Conservation (phyloP, 2,329 filamentous ascomycete species). For the Eutypa lata region DNA sequence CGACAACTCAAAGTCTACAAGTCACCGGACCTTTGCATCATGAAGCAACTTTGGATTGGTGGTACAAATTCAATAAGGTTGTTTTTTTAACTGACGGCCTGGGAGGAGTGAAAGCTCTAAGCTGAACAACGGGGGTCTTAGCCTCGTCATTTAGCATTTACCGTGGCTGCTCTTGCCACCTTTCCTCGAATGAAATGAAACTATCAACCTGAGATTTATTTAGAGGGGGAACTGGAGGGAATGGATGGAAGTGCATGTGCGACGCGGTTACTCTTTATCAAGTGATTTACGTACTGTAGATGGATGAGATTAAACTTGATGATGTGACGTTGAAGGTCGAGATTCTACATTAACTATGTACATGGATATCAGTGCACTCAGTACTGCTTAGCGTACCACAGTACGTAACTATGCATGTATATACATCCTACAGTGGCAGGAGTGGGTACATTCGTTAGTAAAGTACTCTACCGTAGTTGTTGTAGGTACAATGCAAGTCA, state of each 20-base stretch:
- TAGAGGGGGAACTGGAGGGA: too few species aligned
- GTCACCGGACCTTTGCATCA: neutral
- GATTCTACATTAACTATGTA: neutral
- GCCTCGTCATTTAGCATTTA: neutral
- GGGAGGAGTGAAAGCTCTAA: neutral
- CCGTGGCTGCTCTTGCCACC: neutral
- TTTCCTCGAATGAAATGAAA: neutral
- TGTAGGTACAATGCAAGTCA: neutral
- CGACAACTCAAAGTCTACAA: neutral
- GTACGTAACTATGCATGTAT: neutral
- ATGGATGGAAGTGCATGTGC: neutral
- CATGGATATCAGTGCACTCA: neutral
- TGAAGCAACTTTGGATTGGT: neutral
- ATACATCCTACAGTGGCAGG: too few species aligned
- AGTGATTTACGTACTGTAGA: neutral
- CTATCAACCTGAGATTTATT: too few species aligned
- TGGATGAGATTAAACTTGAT: neutral
- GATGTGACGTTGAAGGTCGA: neutral
- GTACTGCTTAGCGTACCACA: neutral
- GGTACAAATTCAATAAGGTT: neutral
- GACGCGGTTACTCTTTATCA: neutral
- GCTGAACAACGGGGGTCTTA: neutral
- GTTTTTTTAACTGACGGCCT: neutral
- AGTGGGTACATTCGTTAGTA: too few species aligned
- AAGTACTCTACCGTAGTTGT: too few species aligned